These are phyloP conservation scores for Dioscorea dumetorum DNA, from an alignment of 106 monocot genomes.

Conservation along the genomic window DNA sequence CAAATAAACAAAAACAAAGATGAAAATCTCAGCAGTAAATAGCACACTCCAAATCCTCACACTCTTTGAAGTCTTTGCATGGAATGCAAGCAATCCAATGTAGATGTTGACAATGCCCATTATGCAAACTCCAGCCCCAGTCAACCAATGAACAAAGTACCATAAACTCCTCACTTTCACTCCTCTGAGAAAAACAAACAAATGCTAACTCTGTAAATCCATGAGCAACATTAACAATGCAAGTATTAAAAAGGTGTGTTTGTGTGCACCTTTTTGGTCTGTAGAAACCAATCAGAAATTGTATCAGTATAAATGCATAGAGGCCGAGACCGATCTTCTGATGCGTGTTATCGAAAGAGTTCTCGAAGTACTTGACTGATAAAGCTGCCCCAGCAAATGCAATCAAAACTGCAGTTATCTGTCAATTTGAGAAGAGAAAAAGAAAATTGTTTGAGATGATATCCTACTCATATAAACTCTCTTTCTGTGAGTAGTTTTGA, in stretches of 20 bases:
- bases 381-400: slow-evolving; percentile 40
- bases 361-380: slow-evolving; percentile 52
- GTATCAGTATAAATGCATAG: slow-evolving; percentile 32
- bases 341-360: slow-evolving; percentile 71
- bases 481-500: too few relatives aligned
- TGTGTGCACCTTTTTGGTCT: too few relatives aligned
- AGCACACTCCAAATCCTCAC: slow-evolving; percentile 41
- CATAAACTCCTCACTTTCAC: slow-evolving; percentile 54
- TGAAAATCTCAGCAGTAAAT: slow-evolving; percentile 46
- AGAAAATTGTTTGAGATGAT: not conserved
- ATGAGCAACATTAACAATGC: too few relatives aligned
- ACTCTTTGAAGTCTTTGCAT: slow-evolving; percentile 41
- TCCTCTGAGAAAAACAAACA: slow-evolving; percentile 30
- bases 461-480: too few relatives aligned
- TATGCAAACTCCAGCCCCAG: slow-evolving; percentile 40
- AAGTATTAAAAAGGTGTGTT: too few relatives aligned
- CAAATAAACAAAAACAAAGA: slow-evolving; percentile 49
- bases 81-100: slow-evolving; percentile 56
- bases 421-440: slow-evolving; percentile 2
- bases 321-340: slow-evolving; percentile 54
- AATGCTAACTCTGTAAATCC: not conserved
- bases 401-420: slow-evolving; percentile 43
- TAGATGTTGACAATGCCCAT: slow-evolving; percentile 57
- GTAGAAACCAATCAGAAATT: too few relatives aligned
- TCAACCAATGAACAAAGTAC: slow-evolving; percentile 69